A percentile compares a stretch with the other conserved stretches of the same genome.
Evolutionary conservation across 1,284 basidiomycete species (phyloP).

Genomic region (Puccinia polysora): DNA sequence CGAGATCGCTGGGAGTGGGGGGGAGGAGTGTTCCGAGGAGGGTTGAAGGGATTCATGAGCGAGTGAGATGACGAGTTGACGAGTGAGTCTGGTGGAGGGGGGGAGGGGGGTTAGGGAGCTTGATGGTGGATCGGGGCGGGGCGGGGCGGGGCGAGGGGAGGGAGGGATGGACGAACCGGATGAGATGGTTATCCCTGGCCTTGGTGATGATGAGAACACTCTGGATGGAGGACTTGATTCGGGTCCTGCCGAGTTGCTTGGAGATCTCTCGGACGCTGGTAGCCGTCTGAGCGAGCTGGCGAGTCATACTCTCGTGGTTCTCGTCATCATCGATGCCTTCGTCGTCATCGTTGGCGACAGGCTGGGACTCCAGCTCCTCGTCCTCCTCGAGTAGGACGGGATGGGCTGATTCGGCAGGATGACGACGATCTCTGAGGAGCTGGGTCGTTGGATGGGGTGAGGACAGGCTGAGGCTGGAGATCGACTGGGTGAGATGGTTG

Average conservation of each 20-base stretch:
- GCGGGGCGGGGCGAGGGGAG: neutral
- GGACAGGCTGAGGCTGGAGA: conserved; percentile 1
- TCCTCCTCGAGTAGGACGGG: neutral
- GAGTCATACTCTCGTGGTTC: conserved; percentile 32
- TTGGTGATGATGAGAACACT: conserved; percentile 95
- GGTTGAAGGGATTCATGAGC: conserved; percentile 68
- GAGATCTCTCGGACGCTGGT: conserved; percentile 36
- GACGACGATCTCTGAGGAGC: too few species aligned
- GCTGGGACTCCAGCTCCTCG: neutral
- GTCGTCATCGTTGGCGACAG: conserved; percentile 16
- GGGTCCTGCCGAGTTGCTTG: conserved; percentile 67
- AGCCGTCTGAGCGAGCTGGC: conserved; percentile 29
- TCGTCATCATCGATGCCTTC: conserved; percentile 14
- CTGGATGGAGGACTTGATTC: conserved; percentile 85
- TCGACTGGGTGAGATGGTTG: neutral
- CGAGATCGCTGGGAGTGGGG: neutral
- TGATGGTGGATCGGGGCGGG: too few species aligned
- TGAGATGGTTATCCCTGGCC: conserved; percentile 91
- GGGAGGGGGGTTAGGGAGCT: too few species aligned
- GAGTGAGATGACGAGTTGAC: conserved; percentile 66
- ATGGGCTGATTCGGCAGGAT: too few species aligned
- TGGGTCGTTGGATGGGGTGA: neutral
- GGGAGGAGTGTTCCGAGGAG: neutral
- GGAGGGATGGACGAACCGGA: conserved; percentile 52
- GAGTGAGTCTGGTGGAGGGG: conserved; percentile 85